phyloP scores from a whole-genome alignment of 768 basidiomycete species.

The Amylocystis lapponica region DNA sequence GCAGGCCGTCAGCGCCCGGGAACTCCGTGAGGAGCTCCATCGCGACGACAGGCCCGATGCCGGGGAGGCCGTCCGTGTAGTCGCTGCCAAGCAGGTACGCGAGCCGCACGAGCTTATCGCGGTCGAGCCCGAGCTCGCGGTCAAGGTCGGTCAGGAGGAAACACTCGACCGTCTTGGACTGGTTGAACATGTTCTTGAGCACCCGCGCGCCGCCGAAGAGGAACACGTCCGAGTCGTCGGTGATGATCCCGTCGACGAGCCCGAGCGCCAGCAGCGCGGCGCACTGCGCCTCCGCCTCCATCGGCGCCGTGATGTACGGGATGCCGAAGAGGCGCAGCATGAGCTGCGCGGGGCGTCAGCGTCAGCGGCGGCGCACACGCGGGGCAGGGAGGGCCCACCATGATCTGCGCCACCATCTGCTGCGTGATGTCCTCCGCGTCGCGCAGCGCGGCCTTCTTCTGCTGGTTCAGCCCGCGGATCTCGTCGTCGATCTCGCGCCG shows the following conservation, averaged over 20 bases:
- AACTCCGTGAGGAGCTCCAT: conserved; percentile 96
- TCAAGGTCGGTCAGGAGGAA: conserved; percentile 81
- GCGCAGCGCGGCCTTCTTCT: conserved; percentile 83
- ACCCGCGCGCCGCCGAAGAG: conserved; percentile 94
- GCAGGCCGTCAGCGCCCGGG: conserved; percentile 76
- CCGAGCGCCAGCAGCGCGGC: conserved; percentile 81
- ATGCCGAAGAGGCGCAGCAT: conserved; percentile 94
- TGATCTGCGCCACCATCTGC: conserved; percentile 87
- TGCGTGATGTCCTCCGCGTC: conserved; percentile 95
- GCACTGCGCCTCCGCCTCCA: conserved; percentile 99
- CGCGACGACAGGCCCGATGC: conserved; percentile 92
- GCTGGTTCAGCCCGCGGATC: conserved; percentile 72
- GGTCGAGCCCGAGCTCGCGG: conserved; percentile 81
- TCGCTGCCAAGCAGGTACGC: conserved; percentile 96
- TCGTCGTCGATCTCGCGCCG: conserved; percentile 90
- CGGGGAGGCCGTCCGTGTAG: conserved; percentile 88
- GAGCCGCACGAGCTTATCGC: conserved; percentile 80
- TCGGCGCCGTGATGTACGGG: conserved; percentile 96
- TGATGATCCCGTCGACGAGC: conserved; percentile 95
- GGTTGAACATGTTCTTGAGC: conserved; percentile 99
- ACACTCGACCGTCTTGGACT: conserved; percentile 97
- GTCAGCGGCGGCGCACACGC: neutral
- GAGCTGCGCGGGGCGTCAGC: conserved; percentile 43
- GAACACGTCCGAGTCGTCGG: conserved; percentile 98
- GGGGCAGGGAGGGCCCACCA: conserved; percentile 35